Base-by-base conservation (phyloP, 345 rosid genomes). In the Eucalyptus regnans region DNA sequence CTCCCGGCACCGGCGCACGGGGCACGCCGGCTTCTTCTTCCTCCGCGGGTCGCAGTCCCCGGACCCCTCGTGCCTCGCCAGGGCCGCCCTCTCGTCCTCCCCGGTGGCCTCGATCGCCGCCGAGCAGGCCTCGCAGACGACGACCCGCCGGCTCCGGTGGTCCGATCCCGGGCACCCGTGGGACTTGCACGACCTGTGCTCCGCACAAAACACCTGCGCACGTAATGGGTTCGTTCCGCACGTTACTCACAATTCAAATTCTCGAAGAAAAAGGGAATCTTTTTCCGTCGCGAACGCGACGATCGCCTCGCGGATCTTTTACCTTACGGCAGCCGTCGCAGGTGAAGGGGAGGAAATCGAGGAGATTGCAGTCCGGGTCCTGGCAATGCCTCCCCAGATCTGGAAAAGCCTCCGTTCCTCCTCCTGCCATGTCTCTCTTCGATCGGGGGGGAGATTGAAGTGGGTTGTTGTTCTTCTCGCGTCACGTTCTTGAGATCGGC, bases 331-430 rank as follows among this genome's bases (percentile, higher is more conserved):
- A 96, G 43, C 93, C 93, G 7, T 95, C 92, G 88, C 99, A 96
- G 66, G 68, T 94, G 90, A 97, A 96, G 48, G 99, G 98, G 17
- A 96, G 95, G 76, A 97, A 97, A 94, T 96, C 99, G 81, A 97
- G 95, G 87, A 94, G 97, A 54, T 92, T 91, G 92, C 99, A 97
- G 86, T 94, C 95, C 12, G 94, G 90, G 87, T 92, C 90, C 89
- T 95, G 98, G 92, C 99, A 96, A 60, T 96, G 98, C 54, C 90
- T 89, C 27, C 98, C 99, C 83, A 96, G 88, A 93, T 95, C 95
- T 41, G 98, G 97, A 89, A 96, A 96, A 91, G 98, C 98, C 91
- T 97, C 98, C 13, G 99, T 96, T 92, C 99, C 98, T 93, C 96
- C 96, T 89, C 91, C 92, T 9, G 62, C 62, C 95, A 93, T 76